phyloP scores from a whole-genome alignment of 2,329 filamentous ascomycete species.

The Tolypocladium inflatum region DNA sequence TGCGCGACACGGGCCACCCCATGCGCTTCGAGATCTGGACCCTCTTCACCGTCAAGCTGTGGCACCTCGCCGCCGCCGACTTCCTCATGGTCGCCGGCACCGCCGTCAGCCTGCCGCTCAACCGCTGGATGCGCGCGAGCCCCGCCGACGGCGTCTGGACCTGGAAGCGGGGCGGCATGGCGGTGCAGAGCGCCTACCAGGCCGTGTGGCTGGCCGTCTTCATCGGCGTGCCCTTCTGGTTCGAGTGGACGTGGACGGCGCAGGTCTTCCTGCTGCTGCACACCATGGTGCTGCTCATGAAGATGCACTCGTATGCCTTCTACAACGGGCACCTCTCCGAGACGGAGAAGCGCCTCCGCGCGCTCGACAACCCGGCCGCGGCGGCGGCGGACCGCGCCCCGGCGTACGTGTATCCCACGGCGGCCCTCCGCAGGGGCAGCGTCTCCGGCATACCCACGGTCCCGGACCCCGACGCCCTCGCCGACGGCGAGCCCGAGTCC shows the following conservation, averaged over 20 bases:
- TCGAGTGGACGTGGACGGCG: slow-evolving; percentile 93
- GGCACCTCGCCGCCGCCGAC: slow-evolving; percentile 78
- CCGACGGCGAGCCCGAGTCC: slow-evolving; percentile 3
- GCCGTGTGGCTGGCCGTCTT: slow-evolving; percentile 69
- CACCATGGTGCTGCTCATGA: slow-evolving; percentile 89
- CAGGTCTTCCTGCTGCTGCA: slow-evolving; percentile 93
- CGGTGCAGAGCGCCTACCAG: slow-evolving; percentile 77
- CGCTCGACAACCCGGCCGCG: slow-evolving; percentile 62
- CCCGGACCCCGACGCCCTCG: slow-evolving; percentile 1
- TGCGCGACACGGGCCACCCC: slow-evolving; percentile 86
- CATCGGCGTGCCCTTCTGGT: slow-evolving; percentile 74
- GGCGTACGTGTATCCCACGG: slow-evolving; percentile 66
- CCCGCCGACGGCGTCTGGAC: slow-evolving; percentile 43
- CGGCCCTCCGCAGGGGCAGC: slow-evolving; percentile 36
- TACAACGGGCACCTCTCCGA: slow-evolving; percentile 94
- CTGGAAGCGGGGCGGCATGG: slow-evolving; percentile 72
- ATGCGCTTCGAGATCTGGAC: slow-evolving; percentile 80
- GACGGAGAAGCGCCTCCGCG: slow-evolving; percentile 69
- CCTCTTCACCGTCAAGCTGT: slow-evolving; percentile 79
- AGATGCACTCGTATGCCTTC: slow-evolving; percentile 97
- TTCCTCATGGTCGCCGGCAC: slow-evolving; percentile 75
- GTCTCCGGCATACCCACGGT: slow-evolving; percentile 11
- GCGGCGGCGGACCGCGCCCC: slow-evolving; percentile 50
- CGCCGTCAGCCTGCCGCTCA: slow-evolving; percentile 61
- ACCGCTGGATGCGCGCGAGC: slow-evolving; percentile 53